Conservation (phyloP, 108 stramenopile genomes). For the Cyclostephanos tholiformis region DNA sequence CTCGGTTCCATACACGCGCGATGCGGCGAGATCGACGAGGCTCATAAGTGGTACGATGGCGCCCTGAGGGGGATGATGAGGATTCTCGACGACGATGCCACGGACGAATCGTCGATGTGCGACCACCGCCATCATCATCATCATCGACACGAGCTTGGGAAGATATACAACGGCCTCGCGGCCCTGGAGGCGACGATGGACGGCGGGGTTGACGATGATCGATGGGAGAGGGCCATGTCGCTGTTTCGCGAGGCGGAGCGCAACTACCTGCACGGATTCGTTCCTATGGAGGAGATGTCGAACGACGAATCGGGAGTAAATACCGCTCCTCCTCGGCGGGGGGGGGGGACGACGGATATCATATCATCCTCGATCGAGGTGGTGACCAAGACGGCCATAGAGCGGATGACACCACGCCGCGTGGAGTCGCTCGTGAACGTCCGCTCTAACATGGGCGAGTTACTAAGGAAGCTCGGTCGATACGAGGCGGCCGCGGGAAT, state of each 20-base stretch:
- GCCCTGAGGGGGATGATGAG: constrained; percentile 25
- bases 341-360: no score
- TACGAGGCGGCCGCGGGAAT: constrained; percentile 20
- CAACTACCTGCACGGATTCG: constrained; percentile 29
- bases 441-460: constrained; percentile 46
- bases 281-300: not conserved
- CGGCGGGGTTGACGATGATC: constrained; percentile 12
- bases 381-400: constrained; percentile 6
- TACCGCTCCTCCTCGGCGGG: no score
- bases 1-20: constrained; percentile 39
- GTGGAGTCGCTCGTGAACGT: constrained; percentile 38
- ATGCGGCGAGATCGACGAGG: constrained; percentile 46
- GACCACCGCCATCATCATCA: no score
- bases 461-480: constrained; percentile 25
- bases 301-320: no score
- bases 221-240: constrained; percentile 35
- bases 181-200: constrained; percentile 38
- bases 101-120: not conserved
- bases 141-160: constrained; percentile 34
- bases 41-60: constrained; percentile 40
- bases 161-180: constrained; percentile 46
- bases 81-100: constrained; percentile 7
- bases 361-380: not conserved
- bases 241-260: constrained; percentile 42
- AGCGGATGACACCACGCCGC: constrained; percentile 32